A percentile compares a stretch with the other conserved stretches of the same genome.
Conservation (phyloP, 2,329 filamentous ascomycete species). For the Exophiala sp. region DNA sequence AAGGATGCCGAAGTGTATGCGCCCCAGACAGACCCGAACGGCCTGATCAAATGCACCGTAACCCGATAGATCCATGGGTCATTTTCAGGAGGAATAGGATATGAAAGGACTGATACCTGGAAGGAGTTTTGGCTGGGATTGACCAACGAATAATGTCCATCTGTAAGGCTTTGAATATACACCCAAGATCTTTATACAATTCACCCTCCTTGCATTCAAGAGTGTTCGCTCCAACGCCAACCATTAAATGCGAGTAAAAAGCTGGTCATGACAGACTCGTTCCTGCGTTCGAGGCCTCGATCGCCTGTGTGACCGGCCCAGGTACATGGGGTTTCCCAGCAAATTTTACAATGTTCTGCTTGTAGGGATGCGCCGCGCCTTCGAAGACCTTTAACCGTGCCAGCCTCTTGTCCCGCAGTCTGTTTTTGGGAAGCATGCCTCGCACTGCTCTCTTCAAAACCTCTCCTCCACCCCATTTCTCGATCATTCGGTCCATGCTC, state of each 20-base stretch:
- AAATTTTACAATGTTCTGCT: constrained; percentile 74
- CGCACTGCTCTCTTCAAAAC: constrained; percentile 84
- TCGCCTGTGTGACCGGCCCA: constrained; percentile 19
- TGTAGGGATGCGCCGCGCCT: constrained; percentile 84
- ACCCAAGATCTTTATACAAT: constrained; percentile 17
- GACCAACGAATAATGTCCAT: constrained; percentile 3
- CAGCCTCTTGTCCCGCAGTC: constrained; percentile 78
- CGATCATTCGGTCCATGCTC: constrained; percentile 92
- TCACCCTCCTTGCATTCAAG: background rate
- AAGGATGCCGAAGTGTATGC: constrained; percentile 93
- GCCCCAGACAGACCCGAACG: constrained; percentile 87
- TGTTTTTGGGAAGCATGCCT: constrained; percentile 97
- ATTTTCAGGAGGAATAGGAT: background rate
- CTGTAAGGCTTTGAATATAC: constrained; percentile 8
- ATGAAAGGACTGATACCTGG: constrained; percentile 13
- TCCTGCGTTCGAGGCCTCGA: constrained; percentile 18
- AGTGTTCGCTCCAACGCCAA: constrained; percentile 7
- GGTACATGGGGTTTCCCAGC: constrained; percentile 45
- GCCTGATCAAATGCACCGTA: constrained; percentile 90
- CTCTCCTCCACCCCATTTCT: constrained; percentile 88
- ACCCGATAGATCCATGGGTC: constrained; percentile 28
- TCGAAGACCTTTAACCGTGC: constrained; percentile 92
- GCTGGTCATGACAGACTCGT: constrained; percentile 6
- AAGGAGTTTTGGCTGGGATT: constrained; percentile 30
- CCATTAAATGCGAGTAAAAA: background rate